These are phyloP conservation scores for Leishmania martiniquensis DNA, from an alignment of 208 protist species.

Conservation along the genomic window DNA sequence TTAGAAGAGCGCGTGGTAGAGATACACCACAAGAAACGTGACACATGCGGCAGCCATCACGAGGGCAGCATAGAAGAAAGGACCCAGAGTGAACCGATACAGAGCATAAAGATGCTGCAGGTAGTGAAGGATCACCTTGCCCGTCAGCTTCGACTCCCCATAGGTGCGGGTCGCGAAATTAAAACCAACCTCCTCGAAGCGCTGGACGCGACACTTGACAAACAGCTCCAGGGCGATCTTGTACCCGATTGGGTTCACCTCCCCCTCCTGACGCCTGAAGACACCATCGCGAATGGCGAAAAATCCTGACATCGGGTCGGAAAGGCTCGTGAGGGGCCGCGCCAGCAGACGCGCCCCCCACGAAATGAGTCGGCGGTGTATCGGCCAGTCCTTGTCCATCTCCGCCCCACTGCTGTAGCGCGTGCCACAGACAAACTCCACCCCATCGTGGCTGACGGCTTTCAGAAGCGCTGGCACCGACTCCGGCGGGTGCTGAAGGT, in stretches of 20 bases:
- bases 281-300: slow-evolving; percentile 80
- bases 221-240: slow-evolving; percentile 94
- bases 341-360: slow-evolving; percentile 84
- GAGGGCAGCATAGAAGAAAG: slow-evolving; percentile 41
- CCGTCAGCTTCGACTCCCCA: slow-evolving; percentile 90
- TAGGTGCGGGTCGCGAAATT: slow-evolving; percentile 79
- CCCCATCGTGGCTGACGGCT: slow-evolving; percentile 50
- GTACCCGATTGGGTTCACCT: slow-evolving; percentile 90
- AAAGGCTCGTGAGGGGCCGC: slow-evolving; percentile 83
- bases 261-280: slow-evolving; percentile 46
- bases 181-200: slow-evolving; percentile 81
- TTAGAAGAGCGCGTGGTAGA: slow-evolving; percentile 10
- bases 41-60: slow-evolving; percentile 19
- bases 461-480: slow-evolving; percentile 70
- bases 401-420: slow-evolving; percentile 76
- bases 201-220: slow-evolving; percentile 81
- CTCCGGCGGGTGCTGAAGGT: slow-evolving; percentile 93
- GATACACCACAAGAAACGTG: slow-evolving; percentile 16
- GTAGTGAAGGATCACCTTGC: slow-evolving; percentile 90
- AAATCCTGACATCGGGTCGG: slow-evolving; percentile 95
- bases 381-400: slow-evolving; percentile 90
- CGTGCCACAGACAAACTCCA: slow-evolving; percentile 91
- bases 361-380: slow-evolving; percentile 89
- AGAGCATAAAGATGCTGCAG: slow-evolving; percentile 76
- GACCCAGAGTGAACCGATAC: slow-evolving; percentile 72